phyloP scores from a whole-genome alignment of 1,284 basidiomycete species.

The Cutaneotrichosporon cyanovorans region DNA sequence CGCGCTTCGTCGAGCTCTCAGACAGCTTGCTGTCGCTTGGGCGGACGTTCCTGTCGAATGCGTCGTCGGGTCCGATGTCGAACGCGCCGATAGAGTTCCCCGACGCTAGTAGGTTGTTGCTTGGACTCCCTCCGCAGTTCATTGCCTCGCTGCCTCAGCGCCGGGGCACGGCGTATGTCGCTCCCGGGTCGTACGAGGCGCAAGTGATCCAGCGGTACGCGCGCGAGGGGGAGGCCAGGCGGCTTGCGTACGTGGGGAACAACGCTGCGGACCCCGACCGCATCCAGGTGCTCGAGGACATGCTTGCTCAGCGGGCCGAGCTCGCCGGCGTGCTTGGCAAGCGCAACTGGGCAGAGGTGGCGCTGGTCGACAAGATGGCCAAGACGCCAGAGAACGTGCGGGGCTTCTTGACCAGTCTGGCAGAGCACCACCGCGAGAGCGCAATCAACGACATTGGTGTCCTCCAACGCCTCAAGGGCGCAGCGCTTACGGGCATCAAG shows the following conservation, averaged over 20 bases:
- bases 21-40: conserved; percentile 86
- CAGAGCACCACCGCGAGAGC: conserved; percentile 65
- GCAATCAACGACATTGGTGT: conserved; percentile 64
- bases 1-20: conserved; percentile 81
- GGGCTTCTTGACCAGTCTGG: conserved; percentile 70
- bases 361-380: conserved; percentile 88
- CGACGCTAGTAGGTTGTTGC: conserved; percentile 33
- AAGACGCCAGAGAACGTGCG: conserved; percentile 81
- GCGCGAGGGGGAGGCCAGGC: conserved; percentile 69
- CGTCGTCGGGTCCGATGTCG: conserved; percentile 34
- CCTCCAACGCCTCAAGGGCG: conserved; percentile 66
- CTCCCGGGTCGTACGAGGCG: conserved; percentile 77
- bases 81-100: conserved; percentile 36
- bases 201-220: conserved; percentile 86
- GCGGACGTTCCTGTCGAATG: conserved; percentile 69
- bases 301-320: conserved; percentile 67
- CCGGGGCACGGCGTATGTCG: conserved; percentile 54
- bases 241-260: conserved; percentile 69
- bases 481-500: conserved; percentile 50
- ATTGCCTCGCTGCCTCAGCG: conserved; percentile 54
- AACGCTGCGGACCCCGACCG: conserved; percentile 49
- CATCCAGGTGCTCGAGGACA: conserved; percentile 59
- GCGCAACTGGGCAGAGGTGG: conserved; percentile 73
- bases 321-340: conserved; percentile 74
- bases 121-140: conserved; percentile 39